A percentile compares a stretch with the other conserved stretches of the same genome.
These are phyloP conservation scores for Tricholoma bakamatsutake DNA, from an alignment of 768 basidiomycete species.

Conservation along the genomic window DNA sequence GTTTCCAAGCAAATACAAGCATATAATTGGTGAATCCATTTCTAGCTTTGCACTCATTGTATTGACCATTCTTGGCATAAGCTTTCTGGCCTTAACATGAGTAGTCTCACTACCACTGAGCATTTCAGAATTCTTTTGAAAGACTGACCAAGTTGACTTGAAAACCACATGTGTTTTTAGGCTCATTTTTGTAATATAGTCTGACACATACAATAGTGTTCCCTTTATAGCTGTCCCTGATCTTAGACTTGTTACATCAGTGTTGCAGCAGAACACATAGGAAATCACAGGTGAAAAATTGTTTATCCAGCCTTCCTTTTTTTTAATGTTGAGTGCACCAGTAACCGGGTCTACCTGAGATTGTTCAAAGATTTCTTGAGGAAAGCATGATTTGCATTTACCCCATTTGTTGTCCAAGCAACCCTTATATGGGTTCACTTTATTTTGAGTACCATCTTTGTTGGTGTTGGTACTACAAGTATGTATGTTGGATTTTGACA, in stretches of 20 bases:
- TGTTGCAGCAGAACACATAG: conserved; percentile 31
- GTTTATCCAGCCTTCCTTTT: conserved; percentile 30
- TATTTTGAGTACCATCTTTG: conserved; percentile 8
- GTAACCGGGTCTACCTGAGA: conserved; percentile 21
- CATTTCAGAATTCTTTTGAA: conserved; percentile 18
- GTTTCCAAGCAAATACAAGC: conserved; percentile 17
- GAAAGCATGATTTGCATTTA: conserved; percentile 30
- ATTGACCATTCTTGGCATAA: conserved; percentile 25
- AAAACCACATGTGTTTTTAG: conserved; percentile 35
- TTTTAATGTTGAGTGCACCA: conserved; percentile 25
- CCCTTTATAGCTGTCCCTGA: conserved; percentile 36
- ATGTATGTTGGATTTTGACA: conserved; percentile 25
- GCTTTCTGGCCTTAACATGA: conserved; percentile 15
- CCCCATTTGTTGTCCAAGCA: conserved; percentile 23
- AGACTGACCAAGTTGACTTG: conserved; percentile 20
- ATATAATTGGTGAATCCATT: conserved; percentile 27
- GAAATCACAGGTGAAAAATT: conserved; percentile 21
- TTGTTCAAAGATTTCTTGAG: conserved; percentile 16
- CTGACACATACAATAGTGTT: conserved; percentile 32
- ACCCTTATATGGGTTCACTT: conserved; percentile 5
- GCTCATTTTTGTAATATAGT: conserved; percentile 36
- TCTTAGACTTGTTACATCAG: conserved; percentile 30
- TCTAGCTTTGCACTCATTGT: conserved; percentile 22
- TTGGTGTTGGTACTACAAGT: conserved; percentile 12
- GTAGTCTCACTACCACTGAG: conserved; percentile 6